A percentile compares a stretch with the other conserved stretches of the same genome.
Evolutionary conservation across 2,329 filamentous ascomycete genomes (phyloP).

Genomic region (Aspergillus uvarum): DNA sequence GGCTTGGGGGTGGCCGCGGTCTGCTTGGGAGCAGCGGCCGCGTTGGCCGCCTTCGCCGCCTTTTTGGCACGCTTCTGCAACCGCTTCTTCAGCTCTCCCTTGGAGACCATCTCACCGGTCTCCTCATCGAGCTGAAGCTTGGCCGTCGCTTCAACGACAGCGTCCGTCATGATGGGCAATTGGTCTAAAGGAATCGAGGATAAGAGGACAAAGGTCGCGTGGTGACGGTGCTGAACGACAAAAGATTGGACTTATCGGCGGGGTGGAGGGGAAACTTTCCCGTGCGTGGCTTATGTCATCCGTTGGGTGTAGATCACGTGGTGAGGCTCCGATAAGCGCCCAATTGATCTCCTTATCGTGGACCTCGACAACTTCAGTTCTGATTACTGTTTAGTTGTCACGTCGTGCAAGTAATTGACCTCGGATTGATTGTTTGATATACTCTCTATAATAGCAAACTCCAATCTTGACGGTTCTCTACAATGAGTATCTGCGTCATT

Average conservation of each 20-base stretch:
- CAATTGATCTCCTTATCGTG: background rate
- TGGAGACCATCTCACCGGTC: conserved; percentile 27
- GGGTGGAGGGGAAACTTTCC: background rate
- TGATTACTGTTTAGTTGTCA: too few species aligned
- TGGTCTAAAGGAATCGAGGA: background rate
- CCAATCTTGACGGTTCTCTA: too few species aligned
- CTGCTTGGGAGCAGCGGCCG: conserved; percentile 44
- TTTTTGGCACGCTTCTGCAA: conserved; percentile 27
- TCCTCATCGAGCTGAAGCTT: conserved; percentile 24
- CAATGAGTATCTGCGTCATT: too few species aligned
- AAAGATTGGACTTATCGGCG: background rate
- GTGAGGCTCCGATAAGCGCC: background rate
- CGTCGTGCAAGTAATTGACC: too few species aligned
- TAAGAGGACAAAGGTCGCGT: background rate
- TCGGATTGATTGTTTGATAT: too few species aligned
- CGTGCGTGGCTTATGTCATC: background rate
- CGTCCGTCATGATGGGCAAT: conserved; percentile 19
- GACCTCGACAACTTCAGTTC: too few species aligned
- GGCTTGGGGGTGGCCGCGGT: conserved; percentile 37
- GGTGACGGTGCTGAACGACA: background rate
- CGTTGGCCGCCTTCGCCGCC: conserved; percentile 33
- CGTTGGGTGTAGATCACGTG: background rate
- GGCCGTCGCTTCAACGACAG: conserved; percentile 17
- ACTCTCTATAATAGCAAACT: too few species aligned
- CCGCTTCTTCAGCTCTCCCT: conserved; percentile 31